These are phyloP conservation scores for Barbatosphaeria neglecta DNA, from an alignment of 495 filamentous ascomycete species.

Conservation along the genomic window DNA sequence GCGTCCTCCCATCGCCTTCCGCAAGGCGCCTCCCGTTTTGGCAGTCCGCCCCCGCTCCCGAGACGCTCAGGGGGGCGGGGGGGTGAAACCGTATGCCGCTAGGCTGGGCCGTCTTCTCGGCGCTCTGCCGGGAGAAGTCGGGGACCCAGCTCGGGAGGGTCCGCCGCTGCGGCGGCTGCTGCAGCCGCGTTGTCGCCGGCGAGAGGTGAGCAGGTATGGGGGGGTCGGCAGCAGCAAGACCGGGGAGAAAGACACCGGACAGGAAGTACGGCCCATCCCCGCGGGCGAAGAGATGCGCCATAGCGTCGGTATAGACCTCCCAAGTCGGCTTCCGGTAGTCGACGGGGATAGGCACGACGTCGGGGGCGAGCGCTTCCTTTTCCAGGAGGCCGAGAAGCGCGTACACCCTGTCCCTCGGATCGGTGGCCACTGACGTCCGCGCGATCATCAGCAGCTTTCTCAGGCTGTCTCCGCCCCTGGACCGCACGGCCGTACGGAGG, in stretches of 20 bases:
- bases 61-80: slow-evolving; percentile 1
- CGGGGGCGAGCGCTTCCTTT: not conserved
- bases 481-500: not conserved
- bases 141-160: slow-evolving; percentile 3
- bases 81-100: slow-evolving; percentile 1
- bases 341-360: not conserved
- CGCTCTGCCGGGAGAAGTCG: slow-evolving; percentile 1
- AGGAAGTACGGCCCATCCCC: slow-evolving; percentile 6
- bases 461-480: slow-evolving; percentile 3
- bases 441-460: slow-evolving; percentile 3
- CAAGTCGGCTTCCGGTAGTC: slow-evolving; percentile 4
- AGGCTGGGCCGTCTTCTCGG: slow-evolving; percentile 1
- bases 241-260: slow-evolving; percentile 2
- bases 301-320: slow-evolving; percentile 3
- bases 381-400: slow-evolving; percentile 4
- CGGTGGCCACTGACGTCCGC: slow-evolving; percentile 4
- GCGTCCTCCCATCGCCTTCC: not conserved
- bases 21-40: slow-evolving; percentile 2
- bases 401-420: slow-evolving; percentile 4
- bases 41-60: slow-evolving; percentile 1
- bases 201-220: not conserved
- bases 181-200: no score
- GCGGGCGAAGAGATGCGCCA: slow-evolving; percentile 3
- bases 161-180: no score
- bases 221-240: slow-evolving; percentile 2